Evolutionary conservation across 2,329 filamentous ascomycete genomes (phyloP), one percentile per base, ranked within the genome.

Genomic region (Parascedosporium putredinis): DNA sequence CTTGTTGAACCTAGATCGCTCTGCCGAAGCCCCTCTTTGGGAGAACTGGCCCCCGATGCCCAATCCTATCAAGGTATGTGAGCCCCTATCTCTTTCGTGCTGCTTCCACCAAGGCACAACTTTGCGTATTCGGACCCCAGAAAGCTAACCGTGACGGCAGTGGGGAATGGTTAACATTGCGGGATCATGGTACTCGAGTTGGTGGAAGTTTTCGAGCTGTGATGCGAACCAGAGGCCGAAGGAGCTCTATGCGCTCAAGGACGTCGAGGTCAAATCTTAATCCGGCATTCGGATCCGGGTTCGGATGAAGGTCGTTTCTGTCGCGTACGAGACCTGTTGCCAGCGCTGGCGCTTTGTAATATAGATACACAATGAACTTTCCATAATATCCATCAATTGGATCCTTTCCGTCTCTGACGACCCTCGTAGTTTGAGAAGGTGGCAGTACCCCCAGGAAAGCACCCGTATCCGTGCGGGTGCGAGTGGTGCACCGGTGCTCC

Each of bases 201-300:
- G 74, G 72, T 84, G 81, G 80, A 79, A 73, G 65, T 85, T 83
- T 67, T 70, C 78, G 27, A 83, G 79, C 57, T 84, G 80, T 56
- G 73, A 79, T 56, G 63, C 67, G 3, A 59, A 64, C 0, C 79
- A 79, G 2, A 63, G 64, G 58, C 77, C 75, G 40, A 73, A 72
- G 60, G 68, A 74, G 60, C 57, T 82, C 54, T 75, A 76, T 57
- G 76, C 76, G 3, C 57, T 76, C 5, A 44, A 44, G 20, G 40
- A 24, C 20, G 36, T 14, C 22, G 29, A 25, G 7, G 42, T 22
- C 6, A 45, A 48, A n/a, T 42, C 16, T 48, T 33, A 23, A 50
- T 36, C 12, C 48, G 45, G 44, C 20, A n/a, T n/a, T n/a, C n/a
- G n/a, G n/a, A n/a, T n/a, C n/a, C 45, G 33, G 48, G 45, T 24